Conservation (phyloP, 306 rosid species). For the Fagus crenata region DNA sequence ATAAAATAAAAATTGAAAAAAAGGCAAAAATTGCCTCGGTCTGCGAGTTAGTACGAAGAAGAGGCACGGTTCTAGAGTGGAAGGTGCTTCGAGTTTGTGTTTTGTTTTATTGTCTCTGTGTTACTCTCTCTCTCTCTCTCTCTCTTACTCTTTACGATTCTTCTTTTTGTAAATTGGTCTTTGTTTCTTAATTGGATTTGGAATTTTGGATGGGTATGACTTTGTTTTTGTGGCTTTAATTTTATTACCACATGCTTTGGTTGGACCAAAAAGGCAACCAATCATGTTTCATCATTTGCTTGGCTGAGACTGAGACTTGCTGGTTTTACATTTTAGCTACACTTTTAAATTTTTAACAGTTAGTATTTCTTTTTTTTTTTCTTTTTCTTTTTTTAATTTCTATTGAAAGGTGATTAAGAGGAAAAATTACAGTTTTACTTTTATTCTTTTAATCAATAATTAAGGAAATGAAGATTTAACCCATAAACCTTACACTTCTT, state of each 20-base stretch:
- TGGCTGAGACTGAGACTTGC: no score
- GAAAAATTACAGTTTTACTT: no score
- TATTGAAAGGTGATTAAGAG: no score
- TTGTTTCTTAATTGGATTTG: neutral
- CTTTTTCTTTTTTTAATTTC: no score
- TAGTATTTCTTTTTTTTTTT: no score
- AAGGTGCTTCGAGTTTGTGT: conserved; percentile 25
- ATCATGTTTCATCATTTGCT: no score
- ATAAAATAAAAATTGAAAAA: neutral
- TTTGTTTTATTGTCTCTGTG: no score
- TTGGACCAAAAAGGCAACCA: neutral
- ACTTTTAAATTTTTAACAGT: no score
- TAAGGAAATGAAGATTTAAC: no score
- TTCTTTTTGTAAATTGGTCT: neutral
- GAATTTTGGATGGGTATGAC: neutral
- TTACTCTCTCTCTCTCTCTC: neutral
- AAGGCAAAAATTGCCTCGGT: conserved; percentile 19
- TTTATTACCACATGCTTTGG: neutral
- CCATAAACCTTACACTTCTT: no score
- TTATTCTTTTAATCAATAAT: no score
- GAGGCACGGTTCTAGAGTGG: conserved; percentile 12
- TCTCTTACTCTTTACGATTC: conserved; percentile 8
- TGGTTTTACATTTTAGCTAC: no score
- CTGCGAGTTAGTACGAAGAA: conserved; percentile 16
- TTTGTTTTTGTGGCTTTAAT: neutral